Percentiles rank a stretch among this genome's conserved stretches.
These are phyloP conservation scores for Citrullus colocynthis DNA, from an alignment of 306 rosid species.

Conservation along the genomic window DNA sequence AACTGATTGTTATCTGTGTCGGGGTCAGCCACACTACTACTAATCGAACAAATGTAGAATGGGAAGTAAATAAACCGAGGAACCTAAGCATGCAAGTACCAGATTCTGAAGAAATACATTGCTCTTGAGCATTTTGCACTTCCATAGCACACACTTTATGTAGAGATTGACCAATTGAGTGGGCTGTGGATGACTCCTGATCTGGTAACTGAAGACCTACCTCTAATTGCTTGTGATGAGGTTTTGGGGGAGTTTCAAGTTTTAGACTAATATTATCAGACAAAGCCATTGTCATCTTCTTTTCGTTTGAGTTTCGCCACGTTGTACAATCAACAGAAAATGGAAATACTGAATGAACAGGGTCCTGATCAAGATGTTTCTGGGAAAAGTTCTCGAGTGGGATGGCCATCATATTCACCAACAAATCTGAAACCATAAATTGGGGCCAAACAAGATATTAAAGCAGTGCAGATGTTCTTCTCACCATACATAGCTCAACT, in stretches of 20 bases:
- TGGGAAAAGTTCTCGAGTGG: conserved; percentile 8
- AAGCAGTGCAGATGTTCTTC: not conserved
- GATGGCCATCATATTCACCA: conserved; percentile 8
- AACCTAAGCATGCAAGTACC: conserved; percentile 13
- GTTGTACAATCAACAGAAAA: not conserved
- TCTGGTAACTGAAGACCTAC: conserved; percentile 14
- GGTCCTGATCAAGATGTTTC: not conserved
- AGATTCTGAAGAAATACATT: conserved; percentile 29
- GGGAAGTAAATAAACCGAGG: not conserved
- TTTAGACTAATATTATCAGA: conserved; percentile 11
- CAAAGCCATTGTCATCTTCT: conserved; percentile 3
- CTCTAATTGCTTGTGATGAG: conserved; percentile 6
- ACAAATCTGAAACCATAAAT: not conserved
- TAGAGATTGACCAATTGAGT: conserved; percentile 16
- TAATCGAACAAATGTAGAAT: not conserved
- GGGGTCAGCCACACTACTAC: not conserved
- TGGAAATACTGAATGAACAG: conserved; percentile 8
- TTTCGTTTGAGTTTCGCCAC: conserved; percentile 17
- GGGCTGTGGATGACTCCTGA: conserved; percentile 15
- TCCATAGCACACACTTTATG: conserved; percentile 7
- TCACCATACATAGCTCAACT: not conserved
- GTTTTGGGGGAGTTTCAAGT: conserved; percentile 9
- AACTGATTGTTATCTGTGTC: not conserved
- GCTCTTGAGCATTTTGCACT: conserved; percentile 20
- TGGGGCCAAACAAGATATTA: not conserved